A percentile compares a stretch with the other conserved stretches of the same genome.
Conservation (phyloP, 495 filamentous ascomycete species). For the Penicillium paxilli region DNA sequence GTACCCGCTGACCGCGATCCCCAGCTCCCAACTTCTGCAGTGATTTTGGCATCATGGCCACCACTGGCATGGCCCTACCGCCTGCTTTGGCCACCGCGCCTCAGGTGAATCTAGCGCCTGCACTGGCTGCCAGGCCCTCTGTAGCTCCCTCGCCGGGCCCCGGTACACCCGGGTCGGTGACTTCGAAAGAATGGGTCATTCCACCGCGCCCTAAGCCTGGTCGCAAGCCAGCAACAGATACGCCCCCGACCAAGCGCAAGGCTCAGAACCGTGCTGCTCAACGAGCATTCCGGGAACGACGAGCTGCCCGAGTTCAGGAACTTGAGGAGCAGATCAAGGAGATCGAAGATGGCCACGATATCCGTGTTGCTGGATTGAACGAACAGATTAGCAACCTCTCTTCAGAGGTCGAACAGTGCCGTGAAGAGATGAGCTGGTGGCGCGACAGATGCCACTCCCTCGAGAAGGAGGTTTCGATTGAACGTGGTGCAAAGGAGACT, state of each 20-base stretch:
- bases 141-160: conserved; percentile 44
- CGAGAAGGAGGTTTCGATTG: conserved; percentile 47
- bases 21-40: conserved; percentile 14
- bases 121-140: conserved; percentile 36
- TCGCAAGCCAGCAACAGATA: conserved; percentile 87
- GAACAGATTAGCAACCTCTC: conserved; percentile 49
- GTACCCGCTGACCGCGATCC: conserved; percentile 16
- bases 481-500: conserved; percentile 42
- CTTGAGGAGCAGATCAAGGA: conserved; percentile 81
- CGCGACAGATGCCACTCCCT: conserved; percentile 49
- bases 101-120: conserved; percentile 32
- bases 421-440: conserved; percentile 48
- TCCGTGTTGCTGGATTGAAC: conserved; percentile 40
- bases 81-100: conserved; percentile 31
- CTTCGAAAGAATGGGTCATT: conserved; percentile 83
- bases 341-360: conserved; percentile 53
- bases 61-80: conserved; percentile 32
- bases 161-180: conserved; percentile 50
- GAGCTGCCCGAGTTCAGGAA: conserved; percentile 81
- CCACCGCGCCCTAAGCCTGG: conserved; percentile 91
- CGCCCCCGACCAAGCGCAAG: conserved; percentile 87
- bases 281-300: conserved; percentile 83
- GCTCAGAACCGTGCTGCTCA: conserved; percentile 93
- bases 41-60: conserved; percentile 30
- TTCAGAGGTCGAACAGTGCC: conserved; percentile 53